Evolutionary conservation across 768 basidiomycete genomes (phyloP).

Genomic region (Pleurotus ostreatus): DNA sequence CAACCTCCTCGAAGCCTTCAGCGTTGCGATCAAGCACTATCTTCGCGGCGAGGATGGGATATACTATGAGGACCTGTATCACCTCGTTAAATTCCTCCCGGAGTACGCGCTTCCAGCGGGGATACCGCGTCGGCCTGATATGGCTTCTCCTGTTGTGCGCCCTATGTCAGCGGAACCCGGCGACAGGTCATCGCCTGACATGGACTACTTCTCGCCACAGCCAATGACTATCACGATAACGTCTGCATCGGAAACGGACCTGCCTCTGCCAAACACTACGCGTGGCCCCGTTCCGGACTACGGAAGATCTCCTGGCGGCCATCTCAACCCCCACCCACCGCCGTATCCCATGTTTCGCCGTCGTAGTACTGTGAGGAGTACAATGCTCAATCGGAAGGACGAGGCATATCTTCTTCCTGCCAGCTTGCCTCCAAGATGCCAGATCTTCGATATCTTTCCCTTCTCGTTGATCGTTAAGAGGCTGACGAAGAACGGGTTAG

Average conservation of each 20-base stretch:
- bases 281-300: not conserved
- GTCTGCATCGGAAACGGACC: not conserved
- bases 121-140: slow-evolving; percentile 34
- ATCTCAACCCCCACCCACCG: not conserved
- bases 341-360: slow-evolving; percentile 2
- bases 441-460: slow-evolving; percentile 64
- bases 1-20: slow-evolving; percentile 66
- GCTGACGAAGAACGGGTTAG: slow-evolving; percentile 30
- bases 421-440: slow-evolving; percentile 53
- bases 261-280: slow-evolving; percentile 3
- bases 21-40: slow-evolving; percentile 68
- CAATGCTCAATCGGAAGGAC: slow-evolving; percentile 35
- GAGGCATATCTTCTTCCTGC: slow-evolving; percentile 50
- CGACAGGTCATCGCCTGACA: not conserved
- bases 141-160: slow-evolving; percentile 4
- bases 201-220: slow-evolving; percentile 3
- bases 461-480: slow-evolving; percentile 54
- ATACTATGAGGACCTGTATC: slow-evolving; percentile 55
- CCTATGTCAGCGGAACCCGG: not conserved
- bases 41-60: slow-evolving; percentile 53
- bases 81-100: slow-evolving; percentile 69
- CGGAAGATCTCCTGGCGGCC: not conserved
- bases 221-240: not conserved
- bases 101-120: slow-evolving; percentile 54
- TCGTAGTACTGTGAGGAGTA: slow-evolving; percentile 18